Conservation (phyloP, 345 rosid species). For the Hibiscus trionum region DNA sequence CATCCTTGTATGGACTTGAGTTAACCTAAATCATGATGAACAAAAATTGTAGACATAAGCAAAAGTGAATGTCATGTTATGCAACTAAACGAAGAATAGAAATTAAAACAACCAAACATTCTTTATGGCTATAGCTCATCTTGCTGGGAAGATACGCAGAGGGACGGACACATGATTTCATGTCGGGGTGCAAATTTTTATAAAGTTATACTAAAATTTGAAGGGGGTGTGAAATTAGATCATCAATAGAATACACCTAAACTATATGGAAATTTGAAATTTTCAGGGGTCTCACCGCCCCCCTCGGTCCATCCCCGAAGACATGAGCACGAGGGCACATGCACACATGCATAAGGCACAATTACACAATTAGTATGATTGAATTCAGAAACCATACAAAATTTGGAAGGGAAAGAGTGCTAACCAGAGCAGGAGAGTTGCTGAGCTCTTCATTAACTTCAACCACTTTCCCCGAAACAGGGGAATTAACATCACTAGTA, state of each 20-base stretch:
- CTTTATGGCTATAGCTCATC: background rate
- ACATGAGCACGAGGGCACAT: no score
- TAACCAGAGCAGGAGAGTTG: constrained; percentile 70
- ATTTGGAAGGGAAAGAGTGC: constrained; percentile 20
- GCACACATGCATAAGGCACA: no score
- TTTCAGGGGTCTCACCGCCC: no score
- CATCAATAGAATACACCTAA: no score
- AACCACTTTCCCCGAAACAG: constrained; percentile 76
- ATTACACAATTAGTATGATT: background rate
- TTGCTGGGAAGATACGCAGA: background rate
- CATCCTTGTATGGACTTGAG: constrained; percentile 66
- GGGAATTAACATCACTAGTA: constrained; percentile 84
- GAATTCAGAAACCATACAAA: background rate
- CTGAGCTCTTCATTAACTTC: constrained; percentile 62
- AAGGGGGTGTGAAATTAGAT: no score
- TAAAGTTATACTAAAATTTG: no score
- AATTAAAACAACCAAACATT: background rate
- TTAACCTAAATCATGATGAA: constrained; percentile 40
- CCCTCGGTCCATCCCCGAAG: no score
- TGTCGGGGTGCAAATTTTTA: no score
- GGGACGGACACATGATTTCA: no score
- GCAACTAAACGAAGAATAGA: background rate
- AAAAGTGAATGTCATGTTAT: background rate
- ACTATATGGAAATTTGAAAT: no score
- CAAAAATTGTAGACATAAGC: background rate